Base-by-base conservation (phyloP, 495 filamentous ascomycete species). In the Stereocaulon alpinum region DNA sequence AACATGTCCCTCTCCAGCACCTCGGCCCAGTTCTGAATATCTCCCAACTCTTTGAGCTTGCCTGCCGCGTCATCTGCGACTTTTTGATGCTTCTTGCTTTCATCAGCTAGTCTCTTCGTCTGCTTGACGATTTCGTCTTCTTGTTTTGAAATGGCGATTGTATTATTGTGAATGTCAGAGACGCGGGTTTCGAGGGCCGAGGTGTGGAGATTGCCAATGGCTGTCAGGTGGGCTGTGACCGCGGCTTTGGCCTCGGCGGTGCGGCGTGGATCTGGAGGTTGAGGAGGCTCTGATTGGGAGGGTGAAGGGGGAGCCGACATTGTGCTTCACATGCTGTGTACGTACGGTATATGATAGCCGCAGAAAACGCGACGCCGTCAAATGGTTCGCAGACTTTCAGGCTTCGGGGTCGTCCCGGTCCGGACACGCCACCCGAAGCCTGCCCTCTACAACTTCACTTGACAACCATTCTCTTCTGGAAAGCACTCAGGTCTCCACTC, bases 1-100 rank as follows among this genome's bases (percentile, higher is more conserved):
- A 91, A 67, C 62, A 98, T 80, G 74, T 96, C 92, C 70, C 88
- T 72, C 78, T 98, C 93, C 66, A 96, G 77, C 77, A 95, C 80
- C 82, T 98, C 93, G 43, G 92, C 92, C 91, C 91, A 96, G 69
- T 96, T 95, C 81, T 96, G 93, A 71, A 96, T 82, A 69, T 96
- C 89, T 32, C 93, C 93, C 66, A 96, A 81, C 79, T 95, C 89
- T 75, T 96, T 96, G 50, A 98, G 72, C 68, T 82, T 83, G 45
- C 81, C 78, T 54, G 83, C 77, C 50, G 85, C 84, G 64, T 82
- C 77, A 62, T 84, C 82, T 15, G 83, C 86, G 41, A 92, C 68
- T 65, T 80, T 84, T 64, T 78, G 76, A 71, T 86, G 82, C 72
- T 83, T 78, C 55, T 83, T 83, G 61, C 83, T 91, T 69, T 92